Conservation (phyloP, 1,284 basidiomycete genomes). For the Fomitopsis palustris region DNA sequence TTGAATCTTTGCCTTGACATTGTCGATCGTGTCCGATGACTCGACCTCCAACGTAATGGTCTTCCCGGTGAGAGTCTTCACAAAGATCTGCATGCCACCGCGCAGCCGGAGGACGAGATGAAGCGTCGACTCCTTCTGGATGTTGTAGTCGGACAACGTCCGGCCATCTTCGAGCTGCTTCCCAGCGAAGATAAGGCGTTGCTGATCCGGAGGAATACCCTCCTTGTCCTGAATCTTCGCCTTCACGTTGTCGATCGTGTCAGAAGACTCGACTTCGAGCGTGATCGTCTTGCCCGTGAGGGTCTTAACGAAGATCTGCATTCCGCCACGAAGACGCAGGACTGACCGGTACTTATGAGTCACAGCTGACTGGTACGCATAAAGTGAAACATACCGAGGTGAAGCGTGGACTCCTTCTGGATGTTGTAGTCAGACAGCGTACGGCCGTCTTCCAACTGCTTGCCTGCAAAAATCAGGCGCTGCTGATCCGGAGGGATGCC, state of each 20-base stretch:
- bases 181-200: constrained; percentile 80
- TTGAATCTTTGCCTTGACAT: constrained; percentile 84
- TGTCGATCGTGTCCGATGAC: constrained; percentile 88
- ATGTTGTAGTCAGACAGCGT: constrained; percentile 85
- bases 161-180: constrained; percentile 84
- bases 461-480: constrained; percentile 86
- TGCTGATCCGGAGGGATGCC: constrained; percentile 82
- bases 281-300: constrained; percentile 95
- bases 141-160: constrained; percentile 80
- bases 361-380: constrained; percentile 27
- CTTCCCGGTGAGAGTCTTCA: constrained; percentile 79
- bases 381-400: constrained; percentile 45
- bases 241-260: constrained; percentile 89
- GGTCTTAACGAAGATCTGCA: constrained; percentile 89
- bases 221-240: constrained; percentile 85
- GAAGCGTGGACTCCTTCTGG: constrained; percentile 78
- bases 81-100: constrained; percentile 76
- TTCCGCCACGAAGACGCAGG: constrained; percentile 85
- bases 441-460: constrained; percentile 82
- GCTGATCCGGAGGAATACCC: constrained; percentile 80
- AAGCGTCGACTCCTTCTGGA: constrained; percentile 72
- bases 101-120: constrained; percentile 67
- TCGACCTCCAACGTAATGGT: constrained; percentile 88
- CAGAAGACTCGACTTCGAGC: constrained; percentile 87
- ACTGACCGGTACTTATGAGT: constrained; percentile 45